Base-by-base conservation (phyloP, 139 green algal genomes). In the Closterium sp. region DNA sequence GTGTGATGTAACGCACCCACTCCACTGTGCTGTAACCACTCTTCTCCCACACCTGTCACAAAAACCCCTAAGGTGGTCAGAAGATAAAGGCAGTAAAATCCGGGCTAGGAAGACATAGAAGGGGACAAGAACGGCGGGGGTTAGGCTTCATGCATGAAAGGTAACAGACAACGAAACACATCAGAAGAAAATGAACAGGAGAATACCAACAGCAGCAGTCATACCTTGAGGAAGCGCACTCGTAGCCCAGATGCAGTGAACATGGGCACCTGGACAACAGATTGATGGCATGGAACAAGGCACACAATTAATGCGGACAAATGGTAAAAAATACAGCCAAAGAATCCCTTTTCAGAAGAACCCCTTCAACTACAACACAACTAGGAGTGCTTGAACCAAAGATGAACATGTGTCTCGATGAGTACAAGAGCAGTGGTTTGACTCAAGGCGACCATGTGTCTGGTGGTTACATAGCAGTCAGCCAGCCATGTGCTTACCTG, bases 1-100 rank as follows among this genome's bases (percentile, higher is more conserved):
- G 97, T 92, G 94, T 97, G 29, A 99, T 93, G 94, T 99, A 99
- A 24, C 98, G 96, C 86, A 99, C 97, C 97, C 97, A 99, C 92
- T 98, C 98, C 89, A 98, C 97, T 50, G 97, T 96, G 38, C 94
- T 86, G 86, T 95, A 96, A 1, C 92, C 92, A 19, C 89, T 93
- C 89, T 94, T 95, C 87, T 95, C 93, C 95, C 89, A 94, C 9
- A 99, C 98, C 88, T 98, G 97, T 21, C 50, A 73, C 50, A 73
- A 22, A 3, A 1, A 73, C 0, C 38, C 38, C 50, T 24, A 22
- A 27, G 50, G 10, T 24, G 50, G 50, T 73, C 17, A 19, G 6
- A 2, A 92, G 6, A 73, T 17, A 29, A 32, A 10, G 22, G 19
- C 30, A 50, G 45, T 2, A 89, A 38, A 89, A 88, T n/a, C 32